These are phyloP conservation scores for Fragilaria crotonensis DNA, from an alignment of 108 stramenopile species.

Conservation along the genomic window DNA sequence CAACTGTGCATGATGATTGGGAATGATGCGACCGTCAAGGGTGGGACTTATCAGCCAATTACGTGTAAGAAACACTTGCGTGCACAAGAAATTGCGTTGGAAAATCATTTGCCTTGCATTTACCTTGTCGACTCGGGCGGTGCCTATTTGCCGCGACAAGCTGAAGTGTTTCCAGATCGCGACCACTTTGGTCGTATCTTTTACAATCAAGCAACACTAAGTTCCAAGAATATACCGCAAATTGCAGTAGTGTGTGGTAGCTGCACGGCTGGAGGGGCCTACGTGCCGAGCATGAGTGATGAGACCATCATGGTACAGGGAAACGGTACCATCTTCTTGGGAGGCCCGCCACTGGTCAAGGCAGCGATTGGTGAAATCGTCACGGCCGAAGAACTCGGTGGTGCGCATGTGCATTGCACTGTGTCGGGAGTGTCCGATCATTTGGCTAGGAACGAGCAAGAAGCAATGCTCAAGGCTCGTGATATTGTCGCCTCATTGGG, in stretches of 20 bases:
- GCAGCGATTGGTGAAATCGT: conserved; percentile 97
- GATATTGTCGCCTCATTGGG: conserved; percentile 73
- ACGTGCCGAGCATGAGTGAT: conserved; percentile 97
- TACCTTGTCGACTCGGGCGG: conserved; percentile 95
- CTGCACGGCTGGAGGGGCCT: conserved; percentile 98
- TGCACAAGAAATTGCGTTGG: conserved; percentile 93
- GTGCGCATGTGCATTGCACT: conserved; percentile 89
- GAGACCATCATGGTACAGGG: conserved; percentile 94
- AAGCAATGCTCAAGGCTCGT: conserved; percentile 80
- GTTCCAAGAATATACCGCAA: conserved; percentile 84
- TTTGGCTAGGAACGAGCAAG: conserved; percentile 83
- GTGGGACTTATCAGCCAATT: conserved; percentile 97
- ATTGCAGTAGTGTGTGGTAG: conserved; percentile 94
- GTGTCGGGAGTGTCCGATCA: conserved; percentile 94
- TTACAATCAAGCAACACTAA: conserved; percentile 95
- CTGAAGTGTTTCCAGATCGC: conserved; percentile 93
- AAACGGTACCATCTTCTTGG: conserved; percentile 97
- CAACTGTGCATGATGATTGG: conserved; percentile 92
- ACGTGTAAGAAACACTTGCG: conserved; percentile 98
- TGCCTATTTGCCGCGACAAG: conserved; percentile 95
- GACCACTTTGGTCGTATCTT: conserved; percentile 98
- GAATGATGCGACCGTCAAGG: conserved; percentile 99
- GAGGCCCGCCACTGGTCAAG: conserved; percentile 98
- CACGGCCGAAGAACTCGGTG: conserved; percentile 94
- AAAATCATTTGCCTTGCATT: conserved; percentile 93